Evolutionary conservation across 139 green algal species (phyloP).

Genomic region (Chlorella sp.): DNA sequence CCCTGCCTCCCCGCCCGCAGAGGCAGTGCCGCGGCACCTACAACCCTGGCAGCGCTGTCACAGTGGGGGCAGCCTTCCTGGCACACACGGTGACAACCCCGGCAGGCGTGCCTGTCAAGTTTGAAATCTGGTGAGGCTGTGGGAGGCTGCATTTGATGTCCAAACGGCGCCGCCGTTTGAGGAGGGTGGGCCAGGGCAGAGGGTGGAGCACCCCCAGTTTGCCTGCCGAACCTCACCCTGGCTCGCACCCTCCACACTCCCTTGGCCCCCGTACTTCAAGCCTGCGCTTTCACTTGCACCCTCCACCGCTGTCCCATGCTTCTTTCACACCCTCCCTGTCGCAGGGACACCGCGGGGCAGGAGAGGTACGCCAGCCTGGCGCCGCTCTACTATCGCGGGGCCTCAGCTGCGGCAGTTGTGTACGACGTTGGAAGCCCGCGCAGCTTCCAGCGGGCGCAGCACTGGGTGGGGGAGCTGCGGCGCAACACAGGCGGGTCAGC

Average conservation of each 20-base stretch:
- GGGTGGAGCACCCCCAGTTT: not conserved
- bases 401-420: slow-evolving; percentile 92
- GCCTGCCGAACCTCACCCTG: not conserved
- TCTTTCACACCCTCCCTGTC: not conserved
- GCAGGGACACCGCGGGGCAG: slow-evolving; percentile 95
- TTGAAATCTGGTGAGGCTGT: slow-evolving; percentile 94
- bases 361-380: slow-evolving; percentile 97
- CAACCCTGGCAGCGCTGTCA: slow-evolving; percentile 64
- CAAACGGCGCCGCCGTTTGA: not conserved
- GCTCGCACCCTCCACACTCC: not conserved
- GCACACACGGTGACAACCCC: slow-evolving; percentile 36
- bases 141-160: not conserved
- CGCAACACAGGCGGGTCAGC: slow-evolving; percentile 87
- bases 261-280: not conserved
- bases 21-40: slow-evolving; percentile 62
- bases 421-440: slow-evolving; percentile 80
- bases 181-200: not conserved
- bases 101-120: slow-evolving; percentile 78
- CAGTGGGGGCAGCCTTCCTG: slow-evolving; percentile 78
- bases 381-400: slow-evolving; percentile 98
- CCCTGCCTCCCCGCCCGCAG: not conserved
- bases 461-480: slow-evolving; percentile 78
- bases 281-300: too few species aligned
- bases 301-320: too few species aligned
- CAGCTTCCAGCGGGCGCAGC: slow-evolving; percentile 91